A percentile compares a stretch with the other conserved stretches of the same genome.
These are phyloP conservation scores for Hansenula anomala DNA, from an alignment of 1,139 yeast genomes.

Conservation along the genomic window DNA sequence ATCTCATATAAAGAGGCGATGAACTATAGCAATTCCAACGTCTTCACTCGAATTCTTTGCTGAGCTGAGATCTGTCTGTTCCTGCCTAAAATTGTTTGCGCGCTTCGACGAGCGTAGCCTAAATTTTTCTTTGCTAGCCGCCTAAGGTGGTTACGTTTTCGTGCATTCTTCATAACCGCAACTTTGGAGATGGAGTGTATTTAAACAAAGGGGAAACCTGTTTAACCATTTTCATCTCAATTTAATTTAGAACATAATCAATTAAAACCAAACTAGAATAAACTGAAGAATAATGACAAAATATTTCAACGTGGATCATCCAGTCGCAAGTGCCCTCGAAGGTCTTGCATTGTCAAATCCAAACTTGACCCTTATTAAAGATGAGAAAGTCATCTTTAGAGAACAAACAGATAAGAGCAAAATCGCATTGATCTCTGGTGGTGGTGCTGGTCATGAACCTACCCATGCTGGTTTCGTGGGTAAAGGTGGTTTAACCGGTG, in stretches of 20 bases:
- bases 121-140: neutral
- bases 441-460: constrained; percentile 97
- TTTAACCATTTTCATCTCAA: no score
- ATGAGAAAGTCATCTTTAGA: constrained; percentile 63
- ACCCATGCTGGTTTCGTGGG: constrained; percentile 91
- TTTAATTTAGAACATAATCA: no score
- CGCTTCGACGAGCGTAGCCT: no score
- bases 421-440: constrained; percentile 78
- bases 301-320: constrained; percentile 41
- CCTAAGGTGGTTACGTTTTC: constrained; percentile 1
- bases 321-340: constrained; percentile 58
- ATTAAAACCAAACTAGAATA: no score
- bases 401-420: constrained; percentile 33
- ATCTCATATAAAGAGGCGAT: no score
- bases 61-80: no score
- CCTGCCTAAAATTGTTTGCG: no score
- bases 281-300: no score
- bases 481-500: constrained; percentile 73
- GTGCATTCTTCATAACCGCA: constrained; percentile 1
- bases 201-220: neutral
- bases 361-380: constrained; percentile 52
- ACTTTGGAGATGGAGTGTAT: neutral
- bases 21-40: no score
- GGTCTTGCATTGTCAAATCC: constrained; percentile 75
- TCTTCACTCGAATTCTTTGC: no score